These are phyloP conservation scores for Venustampulla echinocandica DNA, from an alignment of 495 filamentous ascomycete genomes.

Conservation along the genomic window DNA sequence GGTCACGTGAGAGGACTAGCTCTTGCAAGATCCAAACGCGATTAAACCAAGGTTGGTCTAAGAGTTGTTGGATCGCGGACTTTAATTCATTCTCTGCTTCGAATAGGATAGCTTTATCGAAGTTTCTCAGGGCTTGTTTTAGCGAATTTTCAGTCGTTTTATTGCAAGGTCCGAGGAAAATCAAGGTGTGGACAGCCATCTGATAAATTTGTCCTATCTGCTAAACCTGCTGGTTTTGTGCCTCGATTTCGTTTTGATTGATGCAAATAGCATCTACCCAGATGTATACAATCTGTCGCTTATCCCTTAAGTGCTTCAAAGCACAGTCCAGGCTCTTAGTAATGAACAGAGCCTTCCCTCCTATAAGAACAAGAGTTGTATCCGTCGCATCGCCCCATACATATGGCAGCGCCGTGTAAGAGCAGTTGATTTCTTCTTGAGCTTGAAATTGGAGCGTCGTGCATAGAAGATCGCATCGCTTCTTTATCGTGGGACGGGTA, in stretches of 20 bases:
- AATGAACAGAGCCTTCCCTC: conserved; percentile 6
- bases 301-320: conserved; percentile 1
- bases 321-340: conserved; percentile 6
- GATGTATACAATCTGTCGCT: neutral
- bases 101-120: no score
- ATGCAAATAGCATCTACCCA: conserved; percentile 28
- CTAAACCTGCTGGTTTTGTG: conserved; percentile 19
- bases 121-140: neutral
- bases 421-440: conserved; percentile 12
- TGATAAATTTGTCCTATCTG: conserved; percentile 22
- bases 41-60: conserved; percentile 13
- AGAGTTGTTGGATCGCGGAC: conserved; percentile 14
- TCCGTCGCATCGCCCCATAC: conserved; percentile 9
- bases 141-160: neutral
- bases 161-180: conserved; percentile 2
- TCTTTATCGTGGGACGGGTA: no score
- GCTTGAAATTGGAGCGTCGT: no score
- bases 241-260: conserved; percentile 21
- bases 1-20: conserved; percentile 12
- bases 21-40: conserved; percentile 22
- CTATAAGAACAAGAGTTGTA: neutral
- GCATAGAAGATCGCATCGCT: no score
- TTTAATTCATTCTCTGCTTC: neutral
- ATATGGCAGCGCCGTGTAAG: conserved; percentile 11
- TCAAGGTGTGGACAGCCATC: conserved; percentile 11